A percentile compares a stretch with the other conserved stretches of the same genome.
These are phyloP conservation scores for Metschnikowia cerradonensis DNA, from an alignment of 805 yeast genomes.

Conservation along the genomic window DNA sequence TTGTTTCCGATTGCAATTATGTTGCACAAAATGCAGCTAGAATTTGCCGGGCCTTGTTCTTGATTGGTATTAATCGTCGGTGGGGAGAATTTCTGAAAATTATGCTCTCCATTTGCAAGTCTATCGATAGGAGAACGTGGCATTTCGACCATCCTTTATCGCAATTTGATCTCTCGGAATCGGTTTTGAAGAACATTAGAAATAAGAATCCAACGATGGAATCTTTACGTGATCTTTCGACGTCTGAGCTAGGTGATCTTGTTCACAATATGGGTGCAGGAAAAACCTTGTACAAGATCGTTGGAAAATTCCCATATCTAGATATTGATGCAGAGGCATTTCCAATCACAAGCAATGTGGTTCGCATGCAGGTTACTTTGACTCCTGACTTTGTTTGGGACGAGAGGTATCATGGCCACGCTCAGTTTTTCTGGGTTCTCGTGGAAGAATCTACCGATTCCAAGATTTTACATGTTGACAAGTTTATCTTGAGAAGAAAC, in stretches of 20 bases:
- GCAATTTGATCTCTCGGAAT: slow-evolving; percentile 78
- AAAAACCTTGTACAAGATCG: slow-evolving; percentile 48
- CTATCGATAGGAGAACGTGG: slow-evolving; percentile 85
- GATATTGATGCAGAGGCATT: slow-evolving; percentile 75
- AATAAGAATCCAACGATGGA: slow-evolving; percentile 67
- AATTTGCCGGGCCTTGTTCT: slow-evolving; percentile 84
- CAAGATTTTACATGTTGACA: slow-evolving; percentile 76
- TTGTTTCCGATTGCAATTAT: slow-evolving; percentile 82
- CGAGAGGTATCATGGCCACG: slow-evolving; percentile 69
- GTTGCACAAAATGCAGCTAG: slow-evolving; percentile 95
- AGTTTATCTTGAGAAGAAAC: slow-evolving; percentile 60
- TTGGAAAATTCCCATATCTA: slow-evolving; percentile 73
- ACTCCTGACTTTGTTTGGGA: slow-evolving; percentile 88
- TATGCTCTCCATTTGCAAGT: slow-evolving; percentile 76
- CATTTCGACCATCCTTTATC: slow-evolving; percentile 83
- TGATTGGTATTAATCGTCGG: slow-evolving; percentile 80
- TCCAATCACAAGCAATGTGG: slow-evolving; percentile 83
- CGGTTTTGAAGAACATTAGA: slow-evolving; percentile 57
- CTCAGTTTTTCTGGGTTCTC: slow-evolving; percentile 87
- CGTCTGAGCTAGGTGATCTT: slow-evolving; percentile 80
- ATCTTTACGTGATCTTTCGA: slow-evolving; percentile 63
- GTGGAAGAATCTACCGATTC: slow-evolving; percentile 82
- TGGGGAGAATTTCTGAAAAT: slow-evolving; percentile 84
- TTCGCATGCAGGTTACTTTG: slow-evolving; percentile 70
- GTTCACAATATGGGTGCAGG: slow-evolving; percentile 84